Percentiles rank a stretch among this genome's conserved stretches.
phyloP scores from a whole-genome alignment of 257 asterid genomes.

The Nicotiana obtusifolia region DNA sequence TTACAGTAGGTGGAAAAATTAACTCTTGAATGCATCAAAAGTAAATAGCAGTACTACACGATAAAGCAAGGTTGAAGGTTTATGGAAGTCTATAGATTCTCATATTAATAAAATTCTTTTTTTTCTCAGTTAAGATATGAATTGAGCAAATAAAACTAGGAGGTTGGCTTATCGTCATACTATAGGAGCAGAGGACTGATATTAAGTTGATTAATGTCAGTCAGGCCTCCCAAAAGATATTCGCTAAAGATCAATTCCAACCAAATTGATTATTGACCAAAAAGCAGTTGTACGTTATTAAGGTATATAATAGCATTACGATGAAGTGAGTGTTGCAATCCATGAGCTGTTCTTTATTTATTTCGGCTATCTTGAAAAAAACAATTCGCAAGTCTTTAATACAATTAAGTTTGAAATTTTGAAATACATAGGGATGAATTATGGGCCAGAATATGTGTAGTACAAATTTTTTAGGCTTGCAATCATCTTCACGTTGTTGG shows the following conservation, averaged over 20 bases:
- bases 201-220: slow-evolving; percentile 65
- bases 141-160: not conserved
- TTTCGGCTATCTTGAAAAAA: too few species aligned
- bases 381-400: too few species aligned
- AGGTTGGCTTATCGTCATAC: not conserved
- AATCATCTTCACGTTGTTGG: too few species aligned
- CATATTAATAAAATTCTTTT: not conserved
- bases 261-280: too few species aligned
- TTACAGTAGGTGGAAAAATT: not conserved
- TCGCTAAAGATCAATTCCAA: slow-evolving; percentile 16
- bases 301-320: too few species aligned
- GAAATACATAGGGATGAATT: too few species aligned
- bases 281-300: too few species aligned
- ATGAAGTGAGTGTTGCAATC: too few species aligned
- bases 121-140: not conserved
- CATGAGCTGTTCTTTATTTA: too few species aligned
- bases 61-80: not conserved
- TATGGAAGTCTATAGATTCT: not conserved
- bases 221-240: slow-evolving; percentile 85
- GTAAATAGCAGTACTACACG: not conserved
- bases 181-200: slow-evolving; percentile 3
- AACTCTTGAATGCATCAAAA: not conserved
- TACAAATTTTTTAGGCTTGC: too few species aligned
- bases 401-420: too few species aligned
- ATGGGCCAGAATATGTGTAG: too few species aligned